phyloP scores from a whole-genome alignment of 2,329 filamentous ascomycete genomes.

The Ophiostoma himal-ulmi region DNA sequence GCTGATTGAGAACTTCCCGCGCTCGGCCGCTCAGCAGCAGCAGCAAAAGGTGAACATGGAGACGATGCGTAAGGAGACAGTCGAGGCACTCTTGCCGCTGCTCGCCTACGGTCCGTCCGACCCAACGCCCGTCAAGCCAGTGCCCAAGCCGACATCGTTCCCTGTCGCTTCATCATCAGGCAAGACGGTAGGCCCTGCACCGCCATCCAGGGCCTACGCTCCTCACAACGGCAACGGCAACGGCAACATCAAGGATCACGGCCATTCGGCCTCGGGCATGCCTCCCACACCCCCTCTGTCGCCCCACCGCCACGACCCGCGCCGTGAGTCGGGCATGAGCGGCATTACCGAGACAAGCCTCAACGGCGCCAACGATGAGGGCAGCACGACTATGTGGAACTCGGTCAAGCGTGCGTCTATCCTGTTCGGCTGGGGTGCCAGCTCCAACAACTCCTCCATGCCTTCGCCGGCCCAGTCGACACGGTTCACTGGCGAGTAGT shows the following conservation, averaged over 20 bases:
- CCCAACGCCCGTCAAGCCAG: not conserved
- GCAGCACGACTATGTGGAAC: not conserved
- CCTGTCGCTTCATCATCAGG: not conserved
- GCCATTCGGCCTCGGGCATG: not conserved
- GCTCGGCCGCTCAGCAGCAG: conserved; percentile 14
- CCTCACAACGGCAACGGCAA: not conserved
- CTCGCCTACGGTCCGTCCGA: conserved; percentile 19
- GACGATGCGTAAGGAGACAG: conserved; percentile 22
- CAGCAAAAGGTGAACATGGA: conserved; percentile 15
- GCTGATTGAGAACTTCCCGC: conserved; percentile 17
- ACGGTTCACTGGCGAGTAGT: conserved; percentile 20
- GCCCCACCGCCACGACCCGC: conserved; percentile 17
- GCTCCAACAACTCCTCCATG: not conserved
- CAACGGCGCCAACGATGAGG: not conserved
- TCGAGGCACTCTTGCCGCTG: conserved; percentile 23
- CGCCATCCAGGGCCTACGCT: not conserved
- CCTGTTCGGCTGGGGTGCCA: conserved; percentile 15
- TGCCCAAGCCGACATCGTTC: not conserved
- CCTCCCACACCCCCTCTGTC: conserved; percentile 24
- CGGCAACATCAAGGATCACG: not conserved
- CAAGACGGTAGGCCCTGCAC: not conserved
- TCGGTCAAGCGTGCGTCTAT: conserved; percentile 22
- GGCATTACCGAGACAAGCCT: conserved; percentile 18
- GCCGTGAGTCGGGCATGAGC: conserved; percentile 21
- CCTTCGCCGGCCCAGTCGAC: conserved; percentile 12